A percentile compares a stretch with the other conserved stretches of the same genome.
phyloP scores from a whole-genome alignment of 2,329 filamentous ascomycete species.

The Paecilomyces sp. region DNA sequence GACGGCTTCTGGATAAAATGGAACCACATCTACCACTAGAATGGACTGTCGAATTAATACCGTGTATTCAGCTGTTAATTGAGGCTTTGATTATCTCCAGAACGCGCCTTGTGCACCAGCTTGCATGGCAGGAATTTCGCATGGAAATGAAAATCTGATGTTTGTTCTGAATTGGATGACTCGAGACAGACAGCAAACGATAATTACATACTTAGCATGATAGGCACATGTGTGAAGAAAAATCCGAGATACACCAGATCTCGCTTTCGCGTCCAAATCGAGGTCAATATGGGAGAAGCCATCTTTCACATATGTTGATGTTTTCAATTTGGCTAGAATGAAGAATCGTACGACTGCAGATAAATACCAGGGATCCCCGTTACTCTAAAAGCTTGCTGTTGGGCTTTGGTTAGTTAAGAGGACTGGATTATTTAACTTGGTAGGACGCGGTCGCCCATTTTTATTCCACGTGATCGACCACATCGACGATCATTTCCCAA shows the following conservation, averaged over 20 bases:
- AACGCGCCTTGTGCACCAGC: not conserved
- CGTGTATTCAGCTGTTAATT: too few species aligned
- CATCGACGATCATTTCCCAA: too few species aligned
- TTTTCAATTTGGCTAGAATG: not conserved
- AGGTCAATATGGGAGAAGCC: slow-evolving; percentile 4
- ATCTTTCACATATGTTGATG: not conserved
- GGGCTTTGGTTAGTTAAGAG: too few species aligned
- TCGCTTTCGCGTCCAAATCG: slow-evolving; percentile 26
- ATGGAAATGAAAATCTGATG: not conserved
- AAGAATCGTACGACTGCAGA: not conserved
- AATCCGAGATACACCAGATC: slow-evolving; percentile 46
- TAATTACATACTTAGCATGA: slow-evolving; percentile 50
- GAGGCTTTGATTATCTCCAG: not conserved
- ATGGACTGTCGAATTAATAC: not conserved
- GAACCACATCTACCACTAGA: slow-evolving; percentile 53
- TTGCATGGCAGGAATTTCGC: not conserved
- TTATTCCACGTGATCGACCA: too few species aligned
- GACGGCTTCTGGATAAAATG: slow-evolving; percentile 49
- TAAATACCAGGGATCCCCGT: too few species aligned
- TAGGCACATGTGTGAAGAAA: slow-evolving; percentile 55
- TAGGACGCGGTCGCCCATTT: too few species aligned
- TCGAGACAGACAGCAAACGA: slow-evolving; percentile 1
- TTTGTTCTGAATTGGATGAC: not conserved
- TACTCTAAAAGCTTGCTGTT: too few species aligned
- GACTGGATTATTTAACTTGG: too few species aligned